Evolutionary conservation across 164 flowering plant genomes (phyloP), one percentile per base, ranked within the genome.

Genomic region (Magnolia changhungtana): DNA sequence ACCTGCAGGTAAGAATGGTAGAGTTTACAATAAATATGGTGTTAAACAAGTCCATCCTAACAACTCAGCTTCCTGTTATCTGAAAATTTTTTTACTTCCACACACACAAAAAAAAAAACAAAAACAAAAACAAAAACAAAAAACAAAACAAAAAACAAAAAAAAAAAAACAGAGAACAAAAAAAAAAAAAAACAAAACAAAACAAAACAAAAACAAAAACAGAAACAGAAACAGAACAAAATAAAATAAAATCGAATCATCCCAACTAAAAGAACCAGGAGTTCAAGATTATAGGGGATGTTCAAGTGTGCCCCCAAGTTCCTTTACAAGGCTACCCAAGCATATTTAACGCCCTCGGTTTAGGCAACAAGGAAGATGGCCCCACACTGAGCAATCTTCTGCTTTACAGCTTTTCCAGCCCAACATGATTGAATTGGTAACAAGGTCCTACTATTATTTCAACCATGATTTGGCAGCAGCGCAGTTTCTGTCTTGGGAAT

Each of bases 1-100:
- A 96, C 88, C 99, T 96, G 92, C 79, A 61, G 29, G 80, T 72
- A 71, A 11, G 45, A 67, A 49, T 49, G 79, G 19, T 4, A 10
- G 13, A 75, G 50, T 45, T 73, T 7, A 72, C 4, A 45, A 77
- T 7, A 69, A 7, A 69, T 1, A 50, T 19, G 50, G 13, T 4
- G 14, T 27, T n/a, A n/a, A 74, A 50, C n/a, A 0, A 45, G 37
- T 10, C 69, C 19, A 24, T 8, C 10, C 50, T 16, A n/a, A n/a
- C 50, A 14, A 9, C 23, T 8, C 24, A 37, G 70, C 45, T 23
- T 23, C 27, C 14, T 10, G 7, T 13, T 7, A 67, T 31, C 10
- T 65, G 13, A 20, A 65, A 20, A 20, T 11, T 23, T 8, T 13
- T 23, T 3, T 31, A 27, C 37, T 31, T 31, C 13, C 1, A 67